These are phyloP conservation scores for Penicillium odoratum DNA, from an alignment of 495 filamentous ascomycete genomes.

Conservation along the genomic window DNA sequence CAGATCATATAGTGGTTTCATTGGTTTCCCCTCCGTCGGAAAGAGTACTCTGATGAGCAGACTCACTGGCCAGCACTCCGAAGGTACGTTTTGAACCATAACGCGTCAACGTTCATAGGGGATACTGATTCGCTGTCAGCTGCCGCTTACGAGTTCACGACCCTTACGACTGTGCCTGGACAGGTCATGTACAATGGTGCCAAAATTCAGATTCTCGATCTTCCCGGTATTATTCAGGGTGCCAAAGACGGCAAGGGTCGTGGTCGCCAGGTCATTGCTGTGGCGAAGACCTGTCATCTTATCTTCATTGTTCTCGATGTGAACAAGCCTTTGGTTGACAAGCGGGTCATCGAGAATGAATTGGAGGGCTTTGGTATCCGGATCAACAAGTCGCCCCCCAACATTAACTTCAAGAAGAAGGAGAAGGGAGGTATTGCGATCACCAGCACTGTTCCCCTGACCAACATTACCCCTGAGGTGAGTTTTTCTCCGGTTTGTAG, in stretches of 20 bases:
- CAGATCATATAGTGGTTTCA: constrained; percentile 44
- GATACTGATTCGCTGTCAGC: constrained; percentile 45
- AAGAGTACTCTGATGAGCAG: constrained; percentile 97
- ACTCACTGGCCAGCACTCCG: constrained; percentile 94
- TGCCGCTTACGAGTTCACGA: constrained; percentile 98
- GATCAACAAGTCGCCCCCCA: constrained; percentile 95
- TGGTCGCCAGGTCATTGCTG: constrained; percentile 97
- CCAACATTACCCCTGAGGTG: constrained; percentile 86
- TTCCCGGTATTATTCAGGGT: constrained; percentile 98
- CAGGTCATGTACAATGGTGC: constrained; percentile 97
- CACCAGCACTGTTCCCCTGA: constrained; percentile 86
- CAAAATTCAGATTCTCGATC: constrained; percentile 97
- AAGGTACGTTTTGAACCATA: constrained; percentile 49
- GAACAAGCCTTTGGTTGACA: constrained; percentile 97
- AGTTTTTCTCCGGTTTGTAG: constrained; percentile 17
- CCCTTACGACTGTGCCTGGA: constrained; percentile 93
- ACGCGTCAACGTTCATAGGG: background rate
- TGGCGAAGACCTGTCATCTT: constrained; percentile 96
- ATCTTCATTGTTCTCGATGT: constrained; percentile 99
- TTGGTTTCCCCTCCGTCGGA: constrained; percentile 92
- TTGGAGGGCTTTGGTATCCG: constrained; percentile 96
- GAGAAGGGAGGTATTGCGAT: constrained; percentile 97
- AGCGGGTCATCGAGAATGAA: constrained; percentile 94
- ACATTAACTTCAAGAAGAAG: constrained; percentile 98
- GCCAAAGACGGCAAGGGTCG: constrained; percentile 98